Percentiles rank a stretch among this genome's conserved stretches.
Conservation (phyloP, 345 rosid species). For the Arabidopsis suecica region DNA sequence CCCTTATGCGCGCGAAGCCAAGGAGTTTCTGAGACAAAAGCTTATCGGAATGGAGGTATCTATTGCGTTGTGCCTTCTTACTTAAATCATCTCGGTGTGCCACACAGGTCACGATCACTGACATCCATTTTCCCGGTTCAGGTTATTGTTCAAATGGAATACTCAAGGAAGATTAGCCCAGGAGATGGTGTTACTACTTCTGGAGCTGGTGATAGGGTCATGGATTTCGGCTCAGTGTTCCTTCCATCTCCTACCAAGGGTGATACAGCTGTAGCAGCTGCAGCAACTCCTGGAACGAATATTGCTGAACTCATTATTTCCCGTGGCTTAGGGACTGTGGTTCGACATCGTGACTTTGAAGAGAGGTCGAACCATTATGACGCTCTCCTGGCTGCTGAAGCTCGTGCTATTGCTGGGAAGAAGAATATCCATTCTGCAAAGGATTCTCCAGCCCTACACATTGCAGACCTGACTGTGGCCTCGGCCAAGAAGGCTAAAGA, state of each 20-base stretch:
- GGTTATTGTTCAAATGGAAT: slow-evolving; percentile 97
- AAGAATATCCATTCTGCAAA: slow-evolving; percentile 85
- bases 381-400: slow-evolving; percentile 88
- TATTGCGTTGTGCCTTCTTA: not conserved
- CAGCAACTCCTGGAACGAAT: slow-evolving; percentile 62
- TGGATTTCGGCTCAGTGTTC: slow-evolving; percentile 97
- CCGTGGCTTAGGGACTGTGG: slow-evolving; percentile 84
- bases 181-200: slow-evolving; percentile 64
- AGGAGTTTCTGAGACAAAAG: slow-evolving; percentile 79
- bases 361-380: slow-evolving; percentile 96
- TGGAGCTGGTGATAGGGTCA: slow-evolving; percentile 73
- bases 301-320: slow-evolving; percentile 79
- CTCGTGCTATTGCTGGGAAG: slow-evolving; percentile 76
- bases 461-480: slow-evolving; percentile 74
- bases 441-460: slow-evolving; percentile 82
- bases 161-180: slow-evolving; percentile 74
- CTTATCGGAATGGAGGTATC: slow-evolving; percentile 81
- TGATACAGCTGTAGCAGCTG: slow-evolving; percentile 62
- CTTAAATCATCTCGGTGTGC: not conserved
- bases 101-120: slow-evolving; percentile 28
- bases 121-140: slow-evolving; percentile 38
- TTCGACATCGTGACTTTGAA: slow-evolving; percentile 92
- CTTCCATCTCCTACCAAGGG: slow-evolving; percentile 63
- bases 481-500: slow-evolving; percentile 89
- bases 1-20: slow-evolving; percentile 92